Percentiles rank a stretch among this genome's conserved stretches.
Evolutionary conservation across 2,329 filamentous ascomycete genomes (phyloP).

Genomic region (Atkinsonella hypoxylon): DNA sequence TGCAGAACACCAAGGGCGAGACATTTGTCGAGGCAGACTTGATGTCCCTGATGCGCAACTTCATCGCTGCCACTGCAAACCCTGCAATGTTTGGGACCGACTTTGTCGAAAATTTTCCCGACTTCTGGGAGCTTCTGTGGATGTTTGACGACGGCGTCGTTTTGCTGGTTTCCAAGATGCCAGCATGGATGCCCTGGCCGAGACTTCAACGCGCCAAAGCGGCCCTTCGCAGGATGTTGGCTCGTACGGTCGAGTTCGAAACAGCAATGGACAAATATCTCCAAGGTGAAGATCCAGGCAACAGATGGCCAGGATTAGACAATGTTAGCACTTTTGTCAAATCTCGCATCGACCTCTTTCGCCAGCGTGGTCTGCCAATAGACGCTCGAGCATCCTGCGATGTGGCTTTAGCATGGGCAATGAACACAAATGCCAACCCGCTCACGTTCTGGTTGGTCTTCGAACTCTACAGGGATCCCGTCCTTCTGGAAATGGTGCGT

Average conservation of each 20-base stretch:
- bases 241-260: slow-evolving; percentile 21
- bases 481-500: slow-evolving; percentile 25
- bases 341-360: slow-evolving; percentile 18
- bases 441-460: slow-evolving; percentile 29
- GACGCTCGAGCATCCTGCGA: slow-evolving; percentile 23
- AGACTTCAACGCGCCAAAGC: slow-evolving; percentile 19
- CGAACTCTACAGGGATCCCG: slow-evolving; percentile 26
- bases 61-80: slow-evolving; percentile 23
- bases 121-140: slow-evolving; percentile 27
- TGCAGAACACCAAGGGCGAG: slow-evolving; percentile 16
- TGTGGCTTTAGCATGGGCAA: slow-evolving; percentile 24
- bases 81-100: slow-evolving; percentile 26
- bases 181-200: slow-evolving; percentile 22
- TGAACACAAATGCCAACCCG: slow-evolving; percentile 26
- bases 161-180: slow-evolving; percentile 18
- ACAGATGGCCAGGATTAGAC: slow-evolving; percentile 25
- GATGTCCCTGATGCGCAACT: slow-evolving; percentile 22
- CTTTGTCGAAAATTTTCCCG: slow-evolving; percentile 28
- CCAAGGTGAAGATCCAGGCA: slow-evolving; percentile 18
- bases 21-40: slow-evolving; percentile 22
- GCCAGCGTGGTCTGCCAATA: slow-evolving; percentile 17
- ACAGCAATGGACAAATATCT: slow-evolving; percentile 22
- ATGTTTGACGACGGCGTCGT: slow-evolving; percentile 23
- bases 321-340: slow-evolving; percentile 23
- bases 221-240: slow-evolving; percentile 17